phyloP scores from a whole-genome alignment of 1,284 basidiomycete species.

The Rhodotorula sp. region DNA sequence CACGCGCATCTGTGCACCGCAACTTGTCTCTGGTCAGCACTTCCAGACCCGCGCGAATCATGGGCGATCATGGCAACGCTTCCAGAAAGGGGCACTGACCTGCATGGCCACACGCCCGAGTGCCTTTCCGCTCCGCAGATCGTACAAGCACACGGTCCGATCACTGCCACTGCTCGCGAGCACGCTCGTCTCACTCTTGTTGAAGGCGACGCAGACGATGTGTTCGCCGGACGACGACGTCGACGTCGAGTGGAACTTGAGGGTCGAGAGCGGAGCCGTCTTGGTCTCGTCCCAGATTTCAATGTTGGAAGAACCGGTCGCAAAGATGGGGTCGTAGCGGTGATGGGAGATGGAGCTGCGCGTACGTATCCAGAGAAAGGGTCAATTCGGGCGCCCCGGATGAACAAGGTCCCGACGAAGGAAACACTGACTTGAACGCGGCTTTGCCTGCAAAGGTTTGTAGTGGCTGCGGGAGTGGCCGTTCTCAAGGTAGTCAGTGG shows the following conservation, averaged over 20 bases:
- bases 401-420: too few species aligned
- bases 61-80: not conserved
- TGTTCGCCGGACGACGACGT: conserved; percentile 78
- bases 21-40: not conserved
- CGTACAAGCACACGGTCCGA: conserved; percentile 92
- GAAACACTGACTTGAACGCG: conserved; percentile 70
- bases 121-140: conserved; percentile 92
- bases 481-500: conserved; percentile 32
- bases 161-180: conserved; percentile 91
- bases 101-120: conserved; percentile 87
- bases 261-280: conserved; percentile 59
- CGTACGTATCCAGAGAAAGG: conserved; percentile 5
- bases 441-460: conserved; percentile 76
- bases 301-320: conserved; percentile 87
- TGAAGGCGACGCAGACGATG: conserved; percentile 84
- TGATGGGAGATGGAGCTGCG: conserved; percentile 89
- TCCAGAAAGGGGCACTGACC: conserved; percentile 52
- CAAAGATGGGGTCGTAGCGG: conserved; percentile 78
- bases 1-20: conserved; percentile 46
- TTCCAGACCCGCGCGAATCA: not conserved
- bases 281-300: conserved; percentile 98
- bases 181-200: conserved; percentile 87
- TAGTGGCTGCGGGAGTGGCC: conserved; percentile 56
- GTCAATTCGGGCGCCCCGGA: not conserved
- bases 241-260: conserved; percentile 63